Conservation (phyloP, 2,329 filamentous ascomycete species). For the Tothia fuscella region DNA sequence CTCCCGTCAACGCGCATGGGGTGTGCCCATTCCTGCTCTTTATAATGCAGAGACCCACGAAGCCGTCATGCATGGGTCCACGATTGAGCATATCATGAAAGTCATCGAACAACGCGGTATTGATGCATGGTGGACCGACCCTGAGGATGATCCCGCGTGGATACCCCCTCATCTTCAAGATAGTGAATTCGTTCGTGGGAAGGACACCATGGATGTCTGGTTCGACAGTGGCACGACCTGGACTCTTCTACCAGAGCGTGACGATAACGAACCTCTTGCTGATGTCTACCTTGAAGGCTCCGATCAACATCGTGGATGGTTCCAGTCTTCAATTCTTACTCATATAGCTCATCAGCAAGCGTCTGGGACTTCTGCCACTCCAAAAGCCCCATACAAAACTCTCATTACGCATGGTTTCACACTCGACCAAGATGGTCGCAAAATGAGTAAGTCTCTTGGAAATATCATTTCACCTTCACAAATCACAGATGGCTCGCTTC, state of each 20-base stretch:
- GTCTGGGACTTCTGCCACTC: constrained; percentile 11
- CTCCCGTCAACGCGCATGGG: constrained; percentile 90
- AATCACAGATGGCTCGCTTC: constrained; percentile 72
- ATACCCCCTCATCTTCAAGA: constrained; percentile 50
- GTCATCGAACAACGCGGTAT: constrained; percentile 66
- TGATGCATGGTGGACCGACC: constrained; percentile 92
- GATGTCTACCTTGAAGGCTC: constrained; percentile 90
- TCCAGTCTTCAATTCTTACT: constrained; percentile 89
- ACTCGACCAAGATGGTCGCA: constrained; percentile 77
- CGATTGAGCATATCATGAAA: constrained; percentile 72
- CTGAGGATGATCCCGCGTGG: constrained; percentile 64
- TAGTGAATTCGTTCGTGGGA: constrained; percentile 58
- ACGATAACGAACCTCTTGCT: constrained; percentile 37
- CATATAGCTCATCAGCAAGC: constrained; percentile 52
- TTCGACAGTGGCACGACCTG: constrained; percentile 97
- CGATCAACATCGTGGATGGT: constrained; percentile 97
- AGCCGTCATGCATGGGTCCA: constrained; percentile 66
- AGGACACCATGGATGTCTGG: constrained; percentile 98
- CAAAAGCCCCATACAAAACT: constrained; percentile 63
- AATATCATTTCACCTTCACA: constrained; percentile 72
- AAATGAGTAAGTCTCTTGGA: constrained; percentile 96
- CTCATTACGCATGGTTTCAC: constrained; percentile 96
- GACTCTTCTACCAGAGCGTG: constrained; percentile 36
- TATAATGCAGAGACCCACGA: constrained; percentile 54
- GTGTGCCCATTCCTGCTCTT: constrained; percentile 86